Evolutionary conservation across 768 basidiomycete species (phyloP).

Genomic region (Mycena kentingensis): DNA sequence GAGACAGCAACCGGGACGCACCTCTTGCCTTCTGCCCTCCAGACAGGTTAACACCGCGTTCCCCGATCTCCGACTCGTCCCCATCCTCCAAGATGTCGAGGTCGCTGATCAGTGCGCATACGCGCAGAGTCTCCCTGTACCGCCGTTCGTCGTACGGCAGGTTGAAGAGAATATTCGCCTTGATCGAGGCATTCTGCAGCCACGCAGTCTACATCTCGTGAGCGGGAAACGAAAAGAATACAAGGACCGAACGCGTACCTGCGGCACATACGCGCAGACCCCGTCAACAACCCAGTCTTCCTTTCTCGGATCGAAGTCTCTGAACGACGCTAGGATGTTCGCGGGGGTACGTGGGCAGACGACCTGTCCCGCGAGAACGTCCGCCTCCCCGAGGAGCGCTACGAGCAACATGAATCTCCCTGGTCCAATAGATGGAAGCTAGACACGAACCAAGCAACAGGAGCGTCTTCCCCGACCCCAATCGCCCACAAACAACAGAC

Average conservation of each 20-base stretch:
- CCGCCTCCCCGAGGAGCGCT: conserved; percentile 87
- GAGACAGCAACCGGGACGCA: too few species aligned
- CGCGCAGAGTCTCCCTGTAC: conserved; percentile 52
- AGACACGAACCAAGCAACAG: conserved; percentile 59
- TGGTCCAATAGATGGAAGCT: neutral
- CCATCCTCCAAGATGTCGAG: conserved; percentile 86
- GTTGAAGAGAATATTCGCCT: conserved; percentile 40
- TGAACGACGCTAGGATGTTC: conserved; percentile 66
- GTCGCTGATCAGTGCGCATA: conserved; percentile 72
- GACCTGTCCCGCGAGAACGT: conserved; percentile 79
- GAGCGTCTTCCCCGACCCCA: conserved; percentile 88
- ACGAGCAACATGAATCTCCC: conserved; percentile 52
- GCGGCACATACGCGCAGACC: conserved; percentile 85
- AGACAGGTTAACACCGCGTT: conserved; percentile 86
- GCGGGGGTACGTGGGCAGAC: conserved; percentile 83
- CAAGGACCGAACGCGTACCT: conserved; percentile 55
- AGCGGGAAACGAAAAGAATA: conserved; percentile 57
- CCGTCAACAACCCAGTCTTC: conserved; percentile 78
- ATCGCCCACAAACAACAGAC: conserved; percentile 83
- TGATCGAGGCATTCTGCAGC: conserved; percentile 58
- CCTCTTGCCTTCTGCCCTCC: too few species aligned
- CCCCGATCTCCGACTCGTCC: conserved; percentile 84
- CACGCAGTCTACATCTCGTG: conserved; percentile 52
- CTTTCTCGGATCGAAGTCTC: conserved; percentile 38
- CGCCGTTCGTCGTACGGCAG: conserved; percentile 43